These are phyloP conservation scores for Cladosporium phlei DNA, from an alignment of 2,329 filamentous ascomycete species.

Conservation along the genomic window DNA sequence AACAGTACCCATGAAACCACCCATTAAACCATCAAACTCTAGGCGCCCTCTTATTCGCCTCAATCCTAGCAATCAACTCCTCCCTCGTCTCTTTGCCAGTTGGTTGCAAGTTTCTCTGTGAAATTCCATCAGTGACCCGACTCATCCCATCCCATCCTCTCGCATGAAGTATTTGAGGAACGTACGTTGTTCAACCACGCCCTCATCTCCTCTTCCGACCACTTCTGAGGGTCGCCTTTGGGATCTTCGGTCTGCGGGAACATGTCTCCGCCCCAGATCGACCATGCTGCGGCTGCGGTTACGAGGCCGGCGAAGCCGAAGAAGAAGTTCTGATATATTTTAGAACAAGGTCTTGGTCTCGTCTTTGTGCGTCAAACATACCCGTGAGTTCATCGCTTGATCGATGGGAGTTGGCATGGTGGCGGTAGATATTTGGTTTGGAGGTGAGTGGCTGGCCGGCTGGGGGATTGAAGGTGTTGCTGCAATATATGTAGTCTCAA, in stretches of 20 bases:
- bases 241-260: slow-evolving; percentile 73
- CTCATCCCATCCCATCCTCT: background rate
- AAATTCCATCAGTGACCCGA: background rate
- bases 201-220: slow-evolving; percentile 75
- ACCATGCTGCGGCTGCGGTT: slow-evolving; percentile 74
- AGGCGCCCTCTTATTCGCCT: slow-evolving; percentile 58
- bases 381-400: slow-evolving; percentile 42
- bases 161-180: too few species aligned
- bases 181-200: slow-evolving; percentile 77
- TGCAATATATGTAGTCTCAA: too few species aligned
- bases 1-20: too few species aligned
- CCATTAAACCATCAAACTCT: slow-evolving; percentile 17
- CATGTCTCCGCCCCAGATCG: slow-evolving; percentile 79
- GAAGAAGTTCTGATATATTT: slow-evolving; percentile 29
- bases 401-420: slow-evolving; percentile 49
- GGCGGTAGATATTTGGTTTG: too few species aligned
- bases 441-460: too few species aligned
- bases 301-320: slow-evolving; percentile 76
- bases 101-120: slow-evolving; percentile 60
- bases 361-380: slow-evolving; percentile 23
- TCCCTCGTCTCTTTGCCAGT: slow-evolving; percentile 55
- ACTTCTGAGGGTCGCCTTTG: slow-evolving; percentile 66
- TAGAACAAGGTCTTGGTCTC: background rate
- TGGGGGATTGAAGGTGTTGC: too few species aligned
- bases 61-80: slow-evolving; percentile 63